Evolutionary conservation across 2,329 filamentous ascomycete genomes (phyloP).

Genomic region (Hypoxylon sp.): DNA sequence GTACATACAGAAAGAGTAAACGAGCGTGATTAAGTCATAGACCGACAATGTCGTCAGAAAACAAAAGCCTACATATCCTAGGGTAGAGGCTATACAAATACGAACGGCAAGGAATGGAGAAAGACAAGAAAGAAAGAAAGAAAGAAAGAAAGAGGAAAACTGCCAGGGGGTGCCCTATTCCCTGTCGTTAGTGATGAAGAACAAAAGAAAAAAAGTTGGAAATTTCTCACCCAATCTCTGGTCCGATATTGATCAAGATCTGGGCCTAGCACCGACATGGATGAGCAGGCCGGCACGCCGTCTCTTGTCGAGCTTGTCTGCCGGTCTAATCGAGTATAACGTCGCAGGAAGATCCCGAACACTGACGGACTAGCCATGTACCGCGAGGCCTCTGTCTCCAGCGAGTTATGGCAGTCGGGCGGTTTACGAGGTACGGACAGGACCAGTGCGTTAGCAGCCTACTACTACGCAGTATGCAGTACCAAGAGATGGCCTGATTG

Average conservation of each 20-base stretch:
- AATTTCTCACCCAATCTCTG: constrained; percentile 18
- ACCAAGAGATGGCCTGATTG: constrained; percentile 15
- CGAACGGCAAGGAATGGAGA: neutral
- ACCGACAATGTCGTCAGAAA: constrained; percentile 19
- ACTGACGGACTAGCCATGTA: constrained; percentile 26
- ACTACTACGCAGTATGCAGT: constrained; percentile 1
- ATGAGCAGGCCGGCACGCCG: constrained; percentile 14
- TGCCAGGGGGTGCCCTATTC: constrained; percentile 10
- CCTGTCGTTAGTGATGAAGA: constrained; percentile 16
- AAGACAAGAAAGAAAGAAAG: neutral
- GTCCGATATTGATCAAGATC: neutral
- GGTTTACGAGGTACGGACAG: constrained; percentile 11
- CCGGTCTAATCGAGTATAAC: constrained; percentile 34
- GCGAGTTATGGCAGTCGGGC: neutral
- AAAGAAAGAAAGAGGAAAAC: constrained; percentile 17
- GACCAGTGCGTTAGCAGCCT: too few species aligned
- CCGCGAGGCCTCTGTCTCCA: too few species aligned
- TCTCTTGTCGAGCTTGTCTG: too few species aligned
- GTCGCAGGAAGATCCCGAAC: constrained; percentile 22
- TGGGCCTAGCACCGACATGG: neutral
- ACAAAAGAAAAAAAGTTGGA: constrained; percentile 33
- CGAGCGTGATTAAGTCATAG: constrained; percentile 27
- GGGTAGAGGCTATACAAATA: neutral
- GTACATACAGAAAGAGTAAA: constrained; percentile 7
- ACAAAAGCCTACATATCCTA: too few species aligned